A percentile compares a stretch with the other conserved stretches of the same genome.
Conservation (phyloP, 2,329 filamentous ascomycete genomes). For the Aspergillus cejpii region DNA sequence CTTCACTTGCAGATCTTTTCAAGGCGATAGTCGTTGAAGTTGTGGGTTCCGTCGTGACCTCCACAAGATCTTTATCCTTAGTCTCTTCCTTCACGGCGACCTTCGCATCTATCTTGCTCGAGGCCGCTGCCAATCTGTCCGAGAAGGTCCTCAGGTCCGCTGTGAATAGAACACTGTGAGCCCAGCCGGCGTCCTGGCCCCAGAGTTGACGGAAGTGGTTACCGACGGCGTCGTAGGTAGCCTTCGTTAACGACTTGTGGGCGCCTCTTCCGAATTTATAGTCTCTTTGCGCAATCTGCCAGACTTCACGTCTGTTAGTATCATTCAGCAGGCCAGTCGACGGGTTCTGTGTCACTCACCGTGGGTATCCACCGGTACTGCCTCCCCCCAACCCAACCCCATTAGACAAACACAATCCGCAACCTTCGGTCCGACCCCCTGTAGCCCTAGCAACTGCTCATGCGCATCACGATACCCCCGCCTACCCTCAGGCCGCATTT, state of each 20-base stretch:
- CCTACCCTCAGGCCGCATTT: conserved; percentile 47
- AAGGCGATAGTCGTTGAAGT: conserved; percentile 18
- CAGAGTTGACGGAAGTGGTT: conserved; percentile 84
- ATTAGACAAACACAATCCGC: conserved; percentile 95
- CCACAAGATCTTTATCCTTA: conserved; percentile 21
- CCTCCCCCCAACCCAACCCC: conserved; percentile 91
- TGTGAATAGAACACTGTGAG: conserved; percentile 92
- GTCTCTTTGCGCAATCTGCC: conserved; percentile 95
- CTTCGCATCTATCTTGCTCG: conserved; percentile 32
- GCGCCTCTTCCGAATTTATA: conserved; percentile 85
- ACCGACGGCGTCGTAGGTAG: conserved; percentile 81
- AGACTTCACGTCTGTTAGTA: conserved; percentile 51
- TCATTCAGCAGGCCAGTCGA: background rate
- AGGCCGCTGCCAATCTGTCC: conserved; percentile 48
- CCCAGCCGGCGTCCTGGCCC: conserved; percentile 94
- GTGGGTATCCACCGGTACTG: conserved; percentile 94
- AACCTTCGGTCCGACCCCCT: conserved; percentile 93
- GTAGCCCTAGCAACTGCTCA: conserved; percentile 66
- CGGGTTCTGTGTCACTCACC: conserved; percentile 35
- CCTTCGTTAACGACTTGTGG: conserved; percentile 77
- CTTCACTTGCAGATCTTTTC: conserved; percentile 22
- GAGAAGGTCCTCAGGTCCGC: conserved; percentile 84
- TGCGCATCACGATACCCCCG: conserved; percentile 74
- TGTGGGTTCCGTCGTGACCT: conserved; percentile 25
- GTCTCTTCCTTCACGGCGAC: conserved; percentile 23